These are phyloP conservation scores for Lipomyces yamadae DNA, from an alignment of 805 yeast species.

Conservation along the genomic window DNA sequence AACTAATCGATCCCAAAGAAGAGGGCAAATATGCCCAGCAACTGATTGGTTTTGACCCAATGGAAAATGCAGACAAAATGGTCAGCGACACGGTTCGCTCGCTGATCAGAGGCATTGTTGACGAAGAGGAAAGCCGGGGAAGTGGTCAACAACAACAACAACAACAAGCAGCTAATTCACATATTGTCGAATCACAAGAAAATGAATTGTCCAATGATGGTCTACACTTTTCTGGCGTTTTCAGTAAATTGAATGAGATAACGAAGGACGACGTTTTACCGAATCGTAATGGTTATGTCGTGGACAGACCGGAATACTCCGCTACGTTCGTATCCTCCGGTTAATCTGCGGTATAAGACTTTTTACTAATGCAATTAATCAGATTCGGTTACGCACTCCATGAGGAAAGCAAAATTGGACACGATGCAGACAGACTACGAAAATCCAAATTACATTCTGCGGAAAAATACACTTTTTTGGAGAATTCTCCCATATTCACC, in stretches of 20 bases:
- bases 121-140: not conserved
- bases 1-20: conserved; percentile 14
- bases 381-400: conserved; percentile 28
- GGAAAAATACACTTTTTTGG: conserved; percentile 21
- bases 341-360: not conserved
- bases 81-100: conserved; percentile 15
- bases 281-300: not conserved
- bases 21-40: conserved; percentile 14
- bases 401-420: conserved; percentile 17
- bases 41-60: conserved; percentile 18
- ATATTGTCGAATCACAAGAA: not conserved
- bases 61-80: not conserved
- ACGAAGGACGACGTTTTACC: not conserved
- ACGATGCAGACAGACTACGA: conserved; percentile 15
- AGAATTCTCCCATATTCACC: conserved; percentile 20
- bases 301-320: conserved; percentile 4
- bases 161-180: not conserved
- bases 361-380: not conserved
- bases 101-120: conserved; percentile 21
- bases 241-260: not conserved
- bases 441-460: not conserved
- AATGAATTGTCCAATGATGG: not conserved
- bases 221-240: not conserved
- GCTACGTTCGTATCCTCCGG: conserved; percentile 1
- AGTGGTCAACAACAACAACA: not conserved